phyloP scores from a whole-genome alignment of 2,329 filamentous ascomycete species.

The Fusarium albosuccineum region DNA sequence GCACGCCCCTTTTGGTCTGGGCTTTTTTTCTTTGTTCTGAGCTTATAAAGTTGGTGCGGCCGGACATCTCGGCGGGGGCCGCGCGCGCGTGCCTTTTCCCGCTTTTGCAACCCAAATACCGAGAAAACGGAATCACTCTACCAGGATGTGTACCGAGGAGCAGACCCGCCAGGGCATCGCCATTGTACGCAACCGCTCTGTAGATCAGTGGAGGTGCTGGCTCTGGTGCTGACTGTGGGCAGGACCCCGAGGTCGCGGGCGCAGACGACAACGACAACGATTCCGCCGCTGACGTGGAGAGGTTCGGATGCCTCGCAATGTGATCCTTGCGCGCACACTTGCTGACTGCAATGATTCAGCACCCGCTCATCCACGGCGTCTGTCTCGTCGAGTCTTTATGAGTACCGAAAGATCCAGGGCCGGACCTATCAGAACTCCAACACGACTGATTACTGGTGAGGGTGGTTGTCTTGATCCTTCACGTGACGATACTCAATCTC shows the following conservation, averaged over 20 bases:
- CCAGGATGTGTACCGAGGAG: slow-evolving; percentile 9
- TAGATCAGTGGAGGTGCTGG: background rate
- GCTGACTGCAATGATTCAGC: background rate
- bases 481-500: background rate
- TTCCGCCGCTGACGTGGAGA: slow-evolving; percentile 8
- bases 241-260: slow-evolving; percentile 1
- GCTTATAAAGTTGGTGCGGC: background rate
- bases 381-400: slow-evolving; percentile 17
- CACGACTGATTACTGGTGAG: slow-evolving; percentile 32
- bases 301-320: background rate
- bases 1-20: background rate
- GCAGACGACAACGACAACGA: slow-evolving; percentile 19
- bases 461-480: accelerated
- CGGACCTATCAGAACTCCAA: slow-evolving; percentile 27
- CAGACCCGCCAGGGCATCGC: slow-evolving; percentile 13
- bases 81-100: background rate
- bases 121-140: background rate
- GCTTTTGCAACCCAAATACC: background rate
- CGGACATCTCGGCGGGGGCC: background rate
- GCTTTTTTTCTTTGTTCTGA: background rate
- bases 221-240: background rate
- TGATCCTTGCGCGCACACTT: accelerated
- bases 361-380: slow-evolving; percentile 25
- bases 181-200: slow-evolving; percentile 1
- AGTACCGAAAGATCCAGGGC: slow-evolving; percentile 34